Base-by-base conservation (phyloP, 2,329 filamentous ascomycete genomes). In the Neoscytalidium dimidiatum region DNA sequence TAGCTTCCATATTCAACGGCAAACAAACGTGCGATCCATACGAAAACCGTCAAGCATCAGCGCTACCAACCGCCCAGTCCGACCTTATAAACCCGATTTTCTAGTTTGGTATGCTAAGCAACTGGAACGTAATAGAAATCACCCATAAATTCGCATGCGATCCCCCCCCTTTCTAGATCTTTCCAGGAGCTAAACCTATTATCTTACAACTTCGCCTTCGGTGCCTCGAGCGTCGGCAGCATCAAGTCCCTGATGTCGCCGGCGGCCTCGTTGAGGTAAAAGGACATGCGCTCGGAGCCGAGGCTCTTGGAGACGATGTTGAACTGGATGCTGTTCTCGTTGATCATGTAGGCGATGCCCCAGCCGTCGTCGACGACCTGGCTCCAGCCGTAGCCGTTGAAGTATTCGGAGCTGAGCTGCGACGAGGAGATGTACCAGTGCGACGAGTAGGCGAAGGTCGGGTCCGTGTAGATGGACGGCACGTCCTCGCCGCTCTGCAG, bases 321-420 rank as follows among this genome's bases (percentile, higher is more conserved):
- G 84, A 99, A 98, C 86, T 98, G 95, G 69, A 99, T 86, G 79
- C 92, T 96, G 80, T 97, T 96, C 85, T 98, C 94, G 77, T 99
- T 99, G 78, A 99, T 98, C 95, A 99, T 99, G 78, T 99, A 99
- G 43, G 95, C 95, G 75, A 99, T 96, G 46, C 95, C 95, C 80
- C 95, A 99, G 31, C 95, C 95, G 67, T 90, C 92, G 74, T 98
- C 94, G 64, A 98, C 91, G 61, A 99, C 95, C 83, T 99, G 94
- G 75, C 91, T 95, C 95, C 95, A 99, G 51, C 95, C 95, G 79
- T 99, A 99, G 26, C 96, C 95, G 77, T 99, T 99, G 81, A 98
- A 99, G 84, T 92, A 97, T 83, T 99, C 96, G 35, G 90, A 94
- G 80, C 91, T 95, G 77, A 99, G 83, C 82, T 99, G 96, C 67